These are phyloP conservation scores for Cladobotryum mycophilum DNA, from an alignment of 2,329 filamentous ascomycete genomes.

Conservation along the genomic window DNA sequence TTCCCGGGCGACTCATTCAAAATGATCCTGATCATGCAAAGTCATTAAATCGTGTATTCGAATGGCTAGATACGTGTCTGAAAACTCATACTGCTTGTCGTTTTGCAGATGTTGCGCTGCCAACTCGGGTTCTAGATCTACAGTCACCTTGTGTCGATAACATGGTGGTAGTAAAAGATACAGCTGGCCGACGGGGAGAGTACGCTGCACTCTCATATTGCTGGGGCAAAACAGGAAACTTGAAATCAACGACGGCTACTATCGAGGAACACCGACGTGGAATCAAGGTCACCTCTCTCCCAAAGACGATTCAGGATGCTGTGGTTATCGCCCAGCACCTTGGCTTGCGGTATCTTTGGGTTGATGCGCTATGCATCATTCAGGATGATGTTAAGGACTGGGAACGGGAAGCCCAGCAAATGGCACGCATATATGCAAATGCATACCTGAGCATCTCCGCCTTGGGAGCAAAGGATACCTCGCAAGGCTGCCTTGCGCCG, in stretches of 20 bases:
- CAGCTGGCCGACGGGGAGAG: background rate
- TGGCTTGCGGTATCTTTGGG: conserved; percentile 9
- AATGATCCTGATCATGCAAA: too few species aligned
- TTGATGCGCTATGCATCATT: conserved; percentile 11
- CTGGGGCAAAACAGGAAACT: background rate
- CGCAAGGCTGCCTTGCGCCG: background rate
- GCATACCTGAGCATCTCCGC: background rate
- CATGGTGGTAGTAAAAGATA: background rate
- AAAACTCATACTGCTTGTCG: background rate
- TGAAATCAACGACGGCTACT: background rate
- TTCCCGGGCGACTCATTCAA: background rate
- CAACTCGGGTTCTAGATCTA: background rate
- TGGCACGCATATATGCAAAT: background rate
- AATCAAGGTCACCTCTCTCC: background rate
- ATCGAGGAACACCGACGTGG: background rate
- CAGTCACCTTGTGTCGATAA: background rate
- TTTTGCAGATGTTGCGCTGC: background rate
- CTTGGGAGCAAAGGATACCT: background rate
- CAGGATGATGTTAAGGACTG: background rate
- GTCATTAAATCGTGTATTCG: background rate
- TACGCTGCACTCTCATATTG: background rate
- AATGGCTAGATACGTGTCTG: background rate
- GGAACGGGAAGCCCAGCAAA: background rate
- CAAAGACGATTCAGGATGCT: conserved; percentile 4
- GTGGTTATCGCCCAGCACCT: conserved; percentile 2